Base-by-base conservation (phyloP, 2,329 filamentous ascomycete genomes). In the Cryphonectria japonica region DNA sequence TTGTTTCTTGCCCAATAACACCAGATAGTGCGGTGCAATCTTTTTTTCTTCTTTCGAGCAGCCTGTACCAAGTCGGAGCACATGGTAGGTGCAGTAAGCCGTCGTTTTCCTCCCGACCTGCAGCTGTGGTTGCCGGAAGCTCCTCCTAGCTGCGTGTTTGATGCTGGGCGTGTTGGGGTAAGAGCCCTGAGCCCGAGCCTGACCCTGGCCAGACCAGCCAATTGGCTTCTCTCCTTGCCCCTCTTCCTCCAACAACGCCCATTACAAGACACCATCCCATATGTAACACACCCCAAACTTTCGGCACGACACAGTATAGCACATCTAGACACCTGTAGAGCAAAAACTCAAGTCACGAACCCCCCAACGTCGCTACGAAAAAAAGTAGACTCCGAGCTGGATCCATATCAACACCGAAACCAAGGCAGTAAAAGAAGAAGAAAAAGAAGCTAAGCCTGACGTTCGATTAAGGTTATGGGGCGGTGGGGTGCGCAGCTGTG, bases 401-500 rank as follows among this genome's bases (percentile, higher is more conserved):
- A 14, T n/a, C 19, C 29, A 29, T 13, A 29, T 34, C 34, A 6
- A 19, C 26, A n/a, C 57, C 57, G 57, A 32, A 32, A 29, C 2
- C 26, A 29, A 37, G 57, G 29, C 19, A 32, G 11, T 34, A 59
- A 26, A 26, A 59, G 3, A 16, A 39, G 3, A 39, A 61, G 9
- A 37, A 60, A 37, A 13, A 26, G 6, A 34, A 32, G 59, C 8
- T 4, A 50, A 50, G 43, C 32, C 60, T 50, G 68, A 66, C 57
- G 68, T 70, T 57, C 22, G 62, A 66, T 62, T 70, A 70, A 70
- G 69, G 66, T 68, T 68, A 52, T 63, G 69, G 69, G 69, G 41
- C 63, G n/a, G 29, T 50, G 52, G 54, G 54, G 39, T 5, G 11
- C 9, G 11, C 22, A 59, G 6, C 39, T 8, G 8, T 29, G 43